These are phyloP conservation scores for Ogataea hybrid DNA, from an alignment of 1,139 yeast species.

Conservation along the genomic window DNA sequence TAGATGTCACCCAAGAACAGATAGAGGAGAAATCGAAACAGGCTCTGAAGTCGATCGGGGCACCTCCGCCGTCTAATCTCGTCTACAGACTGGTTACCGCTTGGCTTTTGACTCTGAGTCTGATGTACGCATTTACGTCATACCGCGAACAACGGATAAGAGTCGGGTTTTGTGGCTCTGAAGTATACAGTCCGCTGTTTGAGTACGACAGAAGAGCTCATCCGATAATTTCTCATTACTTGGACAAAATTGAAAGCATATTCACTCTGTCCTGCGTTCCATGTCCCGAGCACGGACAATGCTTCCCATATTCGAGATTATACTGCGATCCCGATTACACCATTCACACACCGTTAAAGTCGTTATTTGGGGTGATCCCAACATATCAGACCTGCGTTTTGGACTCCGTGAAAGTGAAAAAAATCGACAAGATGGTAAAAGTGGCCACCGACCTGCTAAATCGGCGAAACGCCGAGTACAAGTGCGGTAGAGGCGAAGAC, in stretches of 20 bases:
- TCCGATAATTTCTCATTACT: conserved; percentile 11
- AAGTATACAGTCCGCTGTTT: conserved; percentile 38
- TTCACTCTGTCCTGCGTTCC: conserved; percentile 65
- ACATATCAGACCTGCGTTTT: conserved; percentile 65
- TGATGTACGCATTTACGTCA: conserved; percentile 29
- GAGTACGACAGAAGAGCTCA: conserved; percentile 10
- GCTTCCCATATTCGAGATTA: conserved; percentile 58
- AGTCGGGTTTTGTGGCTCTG: conserved; percentile 72
- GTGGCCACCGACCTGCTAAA: conserved; percentile 67
- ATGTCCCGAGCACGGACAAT: conserved; percentile 83
- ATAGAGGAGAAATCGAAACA: conserved; percentile 28
- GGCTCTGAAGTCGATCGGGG: conserved; percentile 20
- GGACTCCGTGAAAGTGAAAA: conserved; percentile 73
- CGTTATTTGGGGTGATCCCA: conserved; percentile 58
- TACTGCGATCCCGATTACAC: conserved; percentile 74
- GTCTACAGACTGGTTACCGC: conserved; percentile 13
- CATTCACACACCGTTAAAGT: conserved; percentile 53
- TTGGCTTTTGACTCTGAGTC: conserved; percentile 13
- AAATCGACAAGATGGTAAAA: conserved; percentile 64
- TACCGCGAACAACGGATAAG: conserved; percentile 55
- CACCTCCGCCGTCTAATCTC: conserved; percentile 10
- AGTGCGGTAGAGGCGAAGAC: conserved; percentile 32
- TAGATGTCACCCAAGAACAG: conserved; percentile 23
- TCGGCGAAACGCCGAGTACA: conserved; percentile 68
- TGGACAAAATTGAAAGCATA: conserved; percentile 15